These are phyloP conservation scores for Rosa hybrid DNA, from an alignment of 331 rosid genomes.

Conservation along the genomic window DNA sequence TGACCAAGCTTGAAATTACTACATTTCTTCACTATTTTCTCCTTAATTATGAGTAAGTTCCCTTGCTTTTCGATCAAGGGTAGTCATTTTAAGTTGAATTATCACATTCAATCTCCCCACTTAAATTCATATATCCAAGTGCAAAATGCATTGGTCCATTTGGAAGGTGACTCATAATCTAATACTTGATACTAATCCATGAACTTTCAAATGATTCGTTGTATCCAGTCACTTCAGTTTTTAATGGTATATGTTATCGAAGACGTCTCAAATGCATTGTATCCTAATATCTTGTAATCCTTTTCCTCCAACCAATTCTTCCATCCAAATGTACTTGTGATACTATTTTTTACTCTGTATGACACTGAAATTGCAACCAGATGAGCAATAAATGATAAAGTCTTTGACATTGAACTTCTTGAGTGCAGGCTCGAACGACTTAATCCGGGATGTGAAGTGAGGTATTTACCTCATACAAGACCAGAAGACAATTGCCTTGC, in stretches of 20 bases:
- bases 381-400: background rate
- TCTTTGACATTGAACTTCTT: background rate
- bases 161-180: background rate
- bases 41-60: slow-evolving; percentile 43
- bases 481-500: slow-evolving; percentile 45
- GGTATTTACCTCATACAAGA: slow-evolving; percentile 40
- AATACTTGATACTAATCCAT: background rate
- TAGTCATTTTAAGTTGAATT: background rate
- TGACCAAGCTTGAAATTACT: slow-evolving; percentile 37
- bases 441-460: slow-evolving; percentile 30
- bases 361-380: background rate
- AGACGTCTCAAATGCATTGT: background rate
- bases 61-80: background rate
- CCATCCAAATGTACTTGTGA: background rate
- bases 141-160: background rate
- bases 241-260: background rate
- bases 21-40: slow-evolving; percentile 46
- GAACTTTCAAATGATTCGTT: background rate
- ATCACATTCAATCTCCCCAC: background rate
- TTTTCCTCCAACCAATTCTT: background rate
- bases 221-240: background rate
- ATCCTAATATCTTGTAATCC: background rate
- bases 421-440: slow-evolving; percentile 36
- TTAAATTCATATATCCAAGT: background rate
- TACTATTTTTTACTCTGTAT: background rate